phyloP scores from a whole-genome alignment of 192 early-diverging fungal species.

The Podila epigama region DNA sequence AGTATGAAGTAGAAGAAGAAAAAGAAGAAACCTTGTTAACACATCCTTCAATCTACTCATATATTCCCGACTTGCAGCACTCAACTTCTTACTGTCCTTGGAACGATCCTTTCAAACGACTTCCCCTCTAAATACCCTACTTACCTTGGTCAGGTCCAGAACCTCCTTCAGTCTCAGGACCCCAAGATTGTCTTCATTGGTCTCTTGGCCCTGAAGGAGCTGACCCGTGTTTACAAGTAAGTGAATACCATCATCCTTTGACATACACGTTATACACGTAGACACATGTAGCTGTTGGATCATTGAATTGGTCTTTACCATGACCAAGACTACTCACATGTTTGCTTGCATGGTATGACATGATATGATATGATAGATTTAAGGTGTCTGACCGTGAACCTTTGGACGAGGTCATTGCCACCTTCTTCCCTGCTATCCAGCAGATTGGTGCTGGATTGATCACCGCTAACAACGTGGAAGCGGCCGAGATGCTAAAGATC shows the following conservation, averaged over 20 bases:
- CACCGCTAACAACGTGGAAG: constrained; percentile 69
- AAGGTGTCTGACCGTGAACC: constrained; percentile 65
- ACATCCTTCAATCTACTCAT: background rate
- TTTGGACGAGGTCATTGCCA: constrained; percentile 73
- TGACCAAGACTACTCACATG: too few species aligned
- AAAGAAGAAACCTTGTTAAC: too few species aligned
- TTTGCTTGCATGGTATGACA: too few species aligned
- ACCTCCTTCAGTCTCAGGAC: constrained; percentile 71
- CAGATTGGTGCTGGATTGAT: constrained; percentile 75
- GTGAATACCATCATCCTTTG: constrained; percentile 3
- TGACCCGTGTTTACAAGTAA: constrained; percentile 81
- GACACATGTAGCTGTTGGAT: too few species aligned
- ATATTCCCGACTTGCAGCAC: constrained; percentile 42
- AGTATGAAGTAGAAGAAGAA: too few species aligned
- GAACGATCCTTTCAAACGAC: constrained; percentile 79
- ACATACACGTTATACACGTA: background rate
- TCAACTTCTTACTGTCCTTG: constrained; percentile 82
- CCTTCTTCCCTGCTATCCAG: constrained; percentile 81
- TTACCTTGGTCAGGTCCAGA: constrained; percentile 71
- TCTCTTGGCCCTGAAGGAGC: constrained; percentile 79
- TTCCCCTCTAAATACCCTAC: constrained; percentile 83
- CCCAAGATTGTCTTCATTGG: constrained; percentile 77
- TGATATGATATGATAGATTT: constrained; percentile 60
- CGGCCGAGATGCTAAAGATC: constrained; percentile 85
- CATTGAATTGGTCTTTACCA: too few species aligned